Conservation (phyloP, 2,329 filamentous ascomycete genomes). For the Aspergillus sp. region DNA sequence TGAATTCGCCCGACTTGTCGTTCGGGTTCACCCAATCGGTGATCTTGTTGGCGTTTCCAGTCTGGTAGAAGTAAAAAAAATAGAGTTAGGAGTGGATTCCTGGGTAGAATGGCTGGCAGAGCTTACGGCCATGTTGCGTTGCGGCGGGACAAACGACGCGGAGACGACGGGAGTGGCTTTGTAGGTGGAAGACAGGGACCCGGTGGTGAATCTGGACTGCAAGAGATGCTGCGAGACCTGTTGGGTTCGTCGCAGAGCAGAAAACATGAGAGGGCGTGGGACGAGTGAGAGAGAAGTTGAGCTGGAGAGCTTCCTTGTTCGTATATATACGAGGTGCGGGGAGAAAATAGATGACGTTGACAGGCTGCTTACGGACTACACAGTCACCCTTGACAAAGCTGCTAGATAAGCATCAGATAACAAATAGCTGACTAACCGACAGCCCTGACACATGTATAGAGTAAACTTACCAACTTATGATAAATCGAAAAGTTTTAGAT, state of each 20-base stretch:
- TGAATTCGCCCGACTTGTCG: constrained; percentile 87
- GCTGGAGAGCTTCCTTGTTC: background rate
- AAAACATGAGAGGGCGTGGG: constrained; percentile 23
- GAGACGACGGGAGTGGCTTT: constrained; percentile 16
- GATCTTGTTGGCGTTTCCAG: constrained; percentile 51
- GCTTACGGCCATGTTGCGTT: constrained; percentile 35
- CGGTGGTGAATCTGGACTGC: constrained; percentile 11
- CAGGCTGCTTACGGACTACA: constrained; percentile 9
- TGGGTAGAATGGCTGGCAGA: background rate
- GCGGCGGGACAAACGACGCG: constrained; percentile 14
- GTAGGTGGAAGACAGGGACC: constrained; percentile 9
- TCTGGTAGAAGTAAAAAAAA: constrained; percentile 10
- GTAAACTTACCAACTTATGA: no score
- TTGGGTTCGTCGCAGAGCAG: constrained; percentile 18
- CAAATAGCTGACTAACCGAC: no score
- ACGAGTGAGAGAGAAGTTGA: constrained; percentile 1
- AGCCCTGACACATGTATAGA: background rate
- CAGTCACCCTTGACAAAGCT: constrained; percentile 26
- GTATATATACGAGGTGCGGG: constrained; percentile 10
- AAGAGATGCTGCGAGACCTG: constrained; percentile 19
- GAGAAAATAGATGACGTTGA: constrained; percentile 1
- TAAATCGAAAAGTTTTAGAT: no score
- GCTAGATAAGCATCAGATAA: background rate
- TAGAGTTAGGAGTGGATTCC: background rate
- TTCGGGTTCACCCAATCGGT: constrained; percentile 78